These are phyloP conservation scores for Auriscalpium orientale DNA, from an alignment of 768 basidiomycete genomes.

Conservation along the genomic window DNA sequence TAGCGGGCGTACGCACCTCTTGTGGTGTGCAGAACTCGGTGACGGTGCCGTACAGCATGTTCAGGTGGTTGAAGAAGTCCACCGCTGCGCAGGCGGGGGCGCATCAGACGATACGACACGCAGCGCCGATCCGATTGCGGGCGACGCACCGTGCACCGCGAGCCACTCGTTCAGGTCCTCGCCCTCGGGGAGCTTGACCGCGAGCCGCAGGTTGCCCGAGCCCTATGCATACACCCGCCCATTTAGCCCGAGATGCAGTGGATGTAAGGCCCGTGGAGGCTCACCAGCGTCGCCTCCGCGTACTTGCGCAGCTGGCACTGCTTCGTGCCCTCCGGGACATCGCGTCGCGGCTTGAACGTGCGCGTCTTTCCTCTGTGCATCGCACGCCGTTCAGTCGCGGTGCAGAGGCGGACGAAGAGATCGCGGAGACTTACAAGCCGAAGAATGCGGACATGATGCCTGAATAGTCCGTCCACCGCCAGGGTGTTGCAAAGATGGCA, in stretches of 20 bases:
- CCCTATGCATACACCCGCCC: conserved; percentile 42
- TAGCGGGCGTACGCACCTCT: conserved; percentile 48
- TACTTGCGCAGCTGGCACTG: conserved; percentile 98
- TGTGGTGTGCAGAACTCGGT: conserved; percentile 96
- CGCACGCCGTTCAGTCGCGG: background rate
- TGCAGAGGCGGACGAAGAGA: background rate
- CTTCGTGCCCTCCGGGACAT: conserved; percentile 92
- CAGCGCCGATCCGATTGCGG: background rate
- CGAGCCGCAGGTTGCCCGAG: conserved; percentile 88
- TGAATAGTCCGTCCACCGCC: conserved; percentile 64
- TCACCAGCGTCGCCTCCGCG: conserved; percentile 88
- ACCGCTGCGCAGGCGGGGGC: conserved; percentile 52
- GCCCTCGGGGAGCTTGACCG: conserved; percentile 92
- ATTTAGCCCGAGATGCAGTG: background rate
- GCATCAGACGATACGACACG: background rate
- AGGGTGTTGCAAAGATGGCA: conserved; percentile 71
- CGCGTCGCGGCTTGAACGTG: conserved; percentile 94
- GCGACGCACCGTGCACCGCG: conserved; percentile 82
- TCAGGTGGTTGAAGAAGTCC: conserved; percentile 99
- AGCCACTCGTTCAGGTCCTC: conserved; percentile 99
- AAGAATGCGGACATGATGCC: conserved; percentile 77
- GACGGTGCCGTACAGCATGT: conserved; percentile 98
- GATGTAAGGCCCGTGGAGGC: conserved; percentile 7
- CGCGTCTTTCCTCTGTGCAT: conserved; percentile 72
- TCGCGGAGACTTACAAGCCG: conserved; percentile 53